Conservation (phyloP, 352 stramenopile species). For the Pythium aphanidermatum region DNA sequence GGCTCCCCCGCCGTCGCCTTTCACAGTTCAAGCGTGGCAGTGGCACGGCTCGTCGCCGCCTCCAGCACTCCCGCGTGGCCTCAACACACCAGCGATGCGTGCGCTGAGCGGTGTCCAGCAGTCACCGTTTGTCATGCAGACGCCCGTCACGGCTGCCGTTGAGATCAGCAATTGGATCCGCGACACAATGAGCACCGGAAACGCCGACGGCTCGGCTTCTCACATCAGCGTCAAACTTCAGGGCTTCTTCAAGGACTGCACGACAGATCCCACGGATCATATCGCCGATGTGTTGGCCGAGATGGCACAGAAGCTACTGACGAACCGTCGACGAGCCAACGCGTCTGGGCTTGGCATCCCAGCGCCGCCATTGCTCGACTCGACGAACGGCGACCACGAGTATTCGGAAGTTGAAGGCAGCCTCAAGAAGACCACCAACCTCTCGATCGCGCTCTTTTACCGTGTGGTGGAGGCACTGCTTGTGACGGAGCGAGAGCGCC, state of each 20-base stretch:
- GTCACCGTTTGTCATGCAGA: conserved; percentile 50
- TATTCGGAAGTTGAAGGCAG: conserved; percentile 68
- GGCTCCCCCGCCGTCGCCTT: conserved; percentile 29
- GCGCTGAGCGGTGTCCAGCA: conserved; percentile 15
- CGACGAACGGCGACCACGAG: conserved; percentile 1
- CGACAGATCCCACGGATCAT: conserved; percentile 41
- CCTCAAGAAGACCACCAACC: conserved; percentile 60
- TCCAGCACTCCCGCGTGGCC: conserved; percentile 20
- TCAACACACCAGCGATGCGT: conserved; percentile 23
- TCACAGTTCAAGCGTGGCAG: conserved; percentile 58
- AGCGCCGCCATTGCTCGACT: too few relatives aligned
- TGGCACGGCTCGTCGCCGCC: conserved; percentile 60
- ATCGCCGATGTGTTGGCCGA: conserved; percentile 46
- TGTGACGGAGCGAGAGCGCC: conserved; percentile 55
- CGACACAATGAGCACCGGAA: conserved; percentile 31
- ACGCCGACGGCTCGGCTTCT: conserved; percentile 3
- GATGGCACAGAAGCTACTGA: conserved; percentile 45
- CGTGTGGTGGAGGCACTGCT: conserved; percentile 72
- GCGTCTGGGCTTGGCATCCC: conserved; percentile 4
- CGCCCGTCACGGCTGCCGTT: conserved; percentile 69
- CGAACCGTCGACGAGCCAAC: conserved; percentile 22
- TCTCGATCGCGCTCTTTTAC: conserved; percentile 73
- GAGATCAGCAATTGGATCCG: conserved; percentile 83
- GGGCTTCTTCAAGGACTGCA: conserved; percentile 55
- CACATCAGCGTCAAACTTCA: conserved; percentile 41